These are phyloP conservation scores for Fusarium sp. DNA, from an alignment of 2,329 filamentous ascomycete species.

Conservation along the genomic window DNA sequence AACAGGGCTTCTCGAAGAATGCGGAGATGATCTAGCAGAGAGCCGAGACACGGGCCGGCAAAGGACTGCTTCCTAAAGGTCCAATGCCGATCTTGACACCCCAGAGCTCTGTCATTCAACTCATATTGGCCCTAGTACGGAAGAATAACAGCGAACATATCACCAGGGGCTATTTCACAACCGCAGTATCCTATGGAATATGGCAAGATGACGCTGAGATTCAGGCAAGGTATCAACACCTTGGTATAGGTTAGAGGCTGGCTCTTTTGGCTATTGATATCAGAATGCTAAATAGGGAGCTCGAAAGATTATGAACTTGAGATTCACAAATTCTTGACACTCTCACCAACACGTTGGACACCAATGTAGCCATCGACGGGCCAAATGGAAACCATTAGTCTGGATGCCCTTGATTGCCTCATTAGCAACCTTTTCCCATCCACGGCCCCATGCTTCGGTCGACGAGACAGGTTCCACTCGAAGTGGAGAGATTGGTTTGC, in stretches of 20 bases:
- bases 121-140: slow-evolving; percentile 30
- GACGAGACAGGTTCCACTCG: slow-evolving; percentile 39
- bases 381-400: slow-evolving; percentile 25
- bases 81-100: slow-evolving; percentile 37
- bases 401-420: slow-evolving; percentile 23
- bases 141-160: slow-evolving; percentile 28
- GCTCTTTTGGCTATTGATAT: background rate
- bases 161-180: slow-evolving; percentile 17
- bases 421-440: slow-evolving; percentile 27
- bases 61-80: slow-evolving; percentile 25
- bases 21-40: slow-evolving; percentile 30
- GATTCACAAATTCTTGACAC: background rate
- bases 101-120: slow-evolving; percentile 28
- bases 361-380: background rate
- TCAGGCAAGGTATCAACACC: background rate
- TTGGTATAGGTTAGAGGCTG: background rate
- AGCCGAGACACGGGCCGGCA: slow-evolving; percentile 26
- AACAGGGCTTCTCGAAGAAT: slow-evolving; percentile 28
- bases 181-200: slow-evolving; percentile 19
- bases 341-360: slow-evolving; percentile 8
- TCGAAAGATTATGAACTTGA: background rate
- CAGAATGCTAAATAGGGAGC: background rate
- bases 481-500: slow-evolving; percentile 41
- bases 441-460: slow-evolving; percentile 35
- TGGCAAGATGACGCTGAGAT: background rate